Conservation (phyloP, 805 yeast species). For the Jamesozyma rosinii region DNA sequence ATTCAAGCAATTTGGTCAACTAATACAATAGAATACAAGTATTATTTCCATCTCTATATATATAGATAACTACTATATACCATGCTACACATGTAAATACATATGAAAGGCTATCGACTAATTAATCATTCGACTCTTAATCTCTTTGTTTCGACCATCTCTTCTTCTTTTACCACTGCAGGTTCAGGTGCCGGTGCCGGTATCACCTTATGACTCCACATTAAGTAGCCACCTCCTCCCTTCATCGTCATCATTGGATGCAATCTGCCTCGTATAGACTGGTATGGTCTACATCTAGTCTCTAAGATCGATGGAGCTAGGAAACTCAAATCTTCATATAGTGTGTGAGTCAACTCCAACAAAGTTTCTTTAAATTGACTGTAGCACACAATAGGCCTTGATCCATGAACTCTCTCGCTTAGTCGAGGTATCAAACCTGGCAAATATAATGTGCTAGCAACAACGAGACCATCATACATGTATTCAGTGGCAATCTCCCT, state of each 20-base stretch:
- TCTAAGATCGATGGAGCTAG: conserved; percentile 79
- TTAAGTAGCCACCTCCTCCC: conserved; percentile 83
- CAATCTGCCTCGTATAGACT: conserved; percentile 85
- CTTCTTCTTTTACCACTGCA: background rate
- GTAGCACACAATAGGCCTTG: conserved; percentile 78
- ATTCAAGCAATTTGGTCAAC: conserved; percentile 8
- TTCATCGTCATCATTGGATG: conserved; percentile 93
- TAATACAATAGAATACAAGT: background rate
- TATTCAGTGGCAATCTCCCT: conserved; percentile 42
- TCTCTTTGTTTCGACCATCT: background rate
- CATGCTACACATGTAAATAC: background rate
- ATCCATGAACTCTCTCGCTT: conserved; percentile 64
- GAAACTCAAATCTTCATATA: conserved; percentile 57
- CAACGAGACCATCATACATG: conserved; percentile 65
- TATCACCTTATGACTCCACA: conserved; percentile 69
- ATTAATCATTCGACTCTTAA: background rate
- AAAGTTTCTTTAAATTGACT: conserved; percentile 73
- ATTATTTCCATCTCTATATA: background rate
- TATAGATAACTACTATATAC: background rate
- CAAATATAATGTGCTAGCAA: conserved; percentile 64
- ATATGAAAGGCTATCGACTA: background rate
- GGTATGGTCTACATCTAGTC: conserved; percentile 76
- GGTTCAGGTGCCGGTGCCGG: conserved; percentile 16
- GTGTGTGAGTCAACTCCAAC: conserved; percentile 57
- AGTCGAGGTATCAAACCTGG: conserved; percentile 54